These are phyloP conservation scores for Termitomyces sp. DNA, from an alignment of 768 basidiomycete genomes.

Conservation along the genomic window DNA sequence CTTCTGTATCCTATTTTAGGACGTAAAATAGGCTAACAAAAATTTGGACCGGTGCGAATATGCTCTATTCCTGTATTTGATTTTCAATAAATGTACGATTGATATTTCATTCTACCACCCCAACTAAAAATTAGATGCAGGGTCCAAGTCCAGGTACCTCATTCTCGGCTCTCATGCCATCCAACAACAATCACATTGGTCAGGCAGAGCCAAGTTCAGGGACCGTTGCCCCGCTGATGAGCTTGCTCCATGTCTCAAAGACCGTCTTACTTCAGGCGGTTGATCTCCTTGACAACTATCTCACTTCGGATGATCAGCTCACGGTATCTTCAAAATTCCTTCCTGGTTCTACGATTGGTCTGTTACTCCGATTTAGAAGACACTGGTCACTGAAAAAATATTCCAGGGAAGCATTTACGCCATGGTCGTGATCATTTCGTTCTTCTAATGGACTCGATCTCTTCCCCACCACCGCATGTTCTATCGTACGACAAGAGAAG, in stretches of 20 bases:
- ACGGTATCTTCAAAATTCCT: constrained; percentile 65
- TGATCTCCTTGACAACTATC: constrained; percentile 62
- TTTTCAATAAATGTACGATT: constrained; percentile 25
- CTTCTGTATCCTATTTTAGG: no score
- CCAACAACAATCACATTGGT: constrained; percentile 17
- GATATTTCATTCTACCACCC: constrained; percentile 54
- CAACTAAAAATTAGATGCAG: constrained; percentile 92
- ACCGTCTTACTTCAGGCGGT: constrained; percentile 71
- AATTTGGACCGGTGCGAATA: no score
- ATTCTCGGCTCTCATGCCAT: constrained; percentile 23
- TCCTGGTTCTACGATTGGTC: constrained; percentile 88
- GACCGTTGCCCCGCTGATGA: constrained; percentile 31
- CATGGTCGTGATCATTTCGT: constrained; percentile 84
- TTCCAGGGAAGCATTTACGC: constrained; percentile 76
- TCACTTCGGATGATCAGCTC: constrained; percentile 70
- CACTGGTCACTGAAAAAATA: constrained; percentile 3
- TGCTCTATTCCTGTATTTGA: background rate
- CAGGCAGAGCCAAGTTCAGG: constrained; percentile 17
- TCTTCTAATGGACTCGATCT: constrained; percentile 56
- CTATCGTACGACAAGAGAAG: constrained; percentile 75
- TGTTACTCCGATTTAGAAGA: constrained; percentile 10
- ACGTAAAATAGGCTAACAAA: no score
- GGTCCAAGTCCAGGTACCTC: constrained; percentile 26
- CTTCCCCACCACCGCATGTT: constrained; percentile 42
- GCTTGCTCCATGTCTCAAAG: constrained; percentile 64